Conservation (phyloP, 169 alveolate genomes). For the Eimeria praecox region DNA sequence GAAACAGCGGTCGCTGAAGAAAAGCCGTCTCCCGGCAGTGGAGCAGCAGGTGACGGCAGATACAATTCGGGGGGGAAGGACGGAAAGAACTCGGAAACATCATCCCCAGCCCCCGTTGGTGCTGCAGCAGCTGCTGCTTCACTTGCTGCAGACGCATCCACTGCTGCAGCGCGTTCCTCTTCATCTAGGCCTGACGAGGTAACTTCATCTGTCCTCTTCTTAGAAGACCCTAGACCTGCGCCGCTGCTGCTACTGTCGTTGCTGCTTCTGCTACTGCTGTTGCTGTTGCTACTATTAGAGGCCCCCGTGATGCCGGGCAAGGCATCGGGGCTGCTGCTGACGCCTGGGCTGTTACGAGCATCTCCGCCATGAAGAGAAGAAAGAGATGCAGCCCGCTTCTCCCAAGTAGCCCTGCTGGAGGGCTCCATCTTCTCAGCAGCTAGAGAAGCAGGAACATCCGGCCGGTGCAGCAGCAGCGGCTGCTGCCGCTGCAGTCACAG, state of each 20-base stretch:
- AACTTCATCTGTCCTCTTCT: background rate
- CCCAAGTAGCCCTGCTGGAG: background rate
- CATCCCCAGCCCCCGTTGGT: conserved; percentile 8
- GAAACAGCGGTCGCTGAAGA: background rate
- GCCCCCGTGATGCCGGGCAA: background rate
- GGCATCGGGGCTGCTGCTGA: background rate
- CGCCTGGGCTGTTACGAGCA: background rate
- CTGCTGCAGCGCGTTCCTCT: conserved; percentile 55
- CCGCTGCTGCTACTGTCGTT: conserved; percentile 19
- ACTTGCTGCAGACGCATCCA: conserved; percentile 56
- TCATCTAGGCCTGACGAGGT: conserved; percentile 17
- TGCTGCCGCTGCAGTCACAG: conserved; percentile 3
- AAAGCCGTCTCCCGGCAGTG: background rate
- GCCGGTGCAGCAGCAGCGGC: conserved; percentile 34
- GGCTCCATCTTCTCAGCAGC: conserved; percentile 16
- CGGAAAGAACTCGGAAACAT: conserved; percentile 29
- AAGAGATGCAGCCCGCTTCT: background rate
- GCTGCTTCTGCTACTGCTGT: conserved; percentile 61
- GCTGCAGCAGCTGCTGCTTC: conserved; percentile 63
- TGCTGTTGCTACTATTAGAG: conserved; percentile 27
- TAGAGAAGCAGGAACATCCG: background rate
- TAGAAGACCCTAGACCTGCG: background rate
- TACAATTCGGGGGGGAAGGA: conserved; percentile 48
- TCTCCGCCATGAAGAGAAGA: background rate
- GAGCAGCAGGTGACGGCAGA: conserved; percentile 7